Evolutionary conservation across 202 grass and related monocot genomes (phyloP).

Genomic region (Saccharum hybrid): DNA sequence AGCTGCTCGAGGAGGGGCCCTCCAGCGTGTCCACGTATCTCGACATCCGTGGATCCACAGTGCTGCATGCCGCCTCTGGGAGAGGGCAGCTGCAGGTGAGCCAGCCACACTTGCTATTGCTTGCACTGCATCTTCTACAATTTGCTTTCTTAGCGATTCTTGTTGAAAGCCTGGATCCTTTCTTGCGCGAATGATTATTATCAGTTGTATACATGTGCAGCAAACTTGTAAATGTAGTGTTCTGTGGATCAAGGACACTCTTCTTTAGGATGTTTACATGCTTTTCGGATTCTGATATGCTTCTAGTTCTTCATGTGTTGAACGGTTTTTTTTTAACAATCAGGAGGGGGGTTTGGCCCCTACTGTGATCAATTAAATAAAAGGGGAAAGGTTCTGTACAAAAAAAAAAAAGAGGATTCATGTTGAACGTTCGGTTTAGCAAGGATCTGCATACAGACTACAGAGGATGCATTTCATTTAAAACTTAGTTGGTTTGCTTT

Average conservation of each 20-base stretch:
- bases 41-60: constrained; percentile 78
- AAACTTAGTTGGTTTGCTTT: not conserved
- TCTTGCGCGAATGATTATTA: not conserved
- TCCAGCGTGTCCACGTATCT: constrained; percentile 62
- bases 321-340: too few relatives aligned
- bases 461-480: not conserved
- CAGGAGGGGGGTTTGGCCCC: too few relatives aligned
- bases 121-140: not conserved
- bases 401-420: too few relatives aligned
- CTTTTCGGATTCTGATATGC: not conserved
- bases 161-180: not conserved
- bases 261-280: constrained; percentile 1
- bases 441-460: not conserved
- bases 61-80: constrained; percentile 85
- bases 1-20: constrained; percentile 50
- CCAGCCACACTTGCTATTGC: constrained; percentile 22
- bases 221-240: not conserved
- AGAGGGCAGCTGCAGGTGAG: constrained; percentile 84
- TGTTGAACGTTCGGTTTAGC: not conserved
- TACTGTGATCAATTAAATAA: too few relatives aligned
- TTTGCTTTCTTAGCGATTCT: not conserved
- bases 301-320: not conserved
- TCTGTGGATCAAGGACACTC: not conserved
- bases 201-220: not conserved
- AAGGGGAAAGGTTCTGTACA: too few relatives aligned